Evolutionary conservation across 441 rosid genomes (phyloP), one percentile per base, ranked within the genome.

Genomic region (Manihot esculenta): DNA sequence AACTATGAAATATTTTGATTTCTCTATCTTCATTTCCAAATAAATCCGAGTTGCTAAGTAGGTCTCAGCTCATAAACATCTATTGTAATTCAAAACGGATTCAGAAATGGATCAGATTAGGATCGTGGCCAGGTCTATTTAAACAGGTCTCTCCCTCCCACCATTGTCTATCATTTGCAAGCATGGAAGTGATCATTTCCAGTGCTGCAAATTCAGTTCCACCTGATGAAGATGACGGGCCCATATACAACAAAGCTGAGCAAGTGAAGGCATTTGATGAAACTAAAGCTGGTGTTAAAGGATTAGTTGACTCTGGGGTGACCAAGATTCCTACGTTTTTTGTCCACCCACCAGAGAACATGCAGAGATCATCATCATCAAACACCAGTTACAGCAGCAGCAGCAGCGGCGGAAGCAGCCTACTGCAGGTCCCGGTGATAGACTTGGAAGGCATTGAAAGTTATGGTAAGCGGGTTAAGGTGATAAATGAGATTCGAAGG

Each of bases 281-380:
- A 18, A 81, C 85, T 7, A 83, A 73, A 71, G 80, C 85, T 24
- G 88, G 88, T 9, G 84, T 85, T 17, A 85, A 79, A 66, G 86
- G 86, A 9, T 79, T 85, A 35, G 80, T 78, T 3, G 86, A 81
- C 64, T 71, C 81, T 1, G 86, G 84, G 20, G 69, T 81, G 30
- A 44, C 66, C 20, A 86, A 68, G 56, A 70, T 84, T 48, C 90
- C 88, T 7, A 74, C 62, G 24, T 71, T 84, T 68, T 86, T 84
- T 69, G 66, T 82, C 63, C 85, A 83, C 33, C 74, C 81, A 30
- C 73, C 38, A 3, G 75, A 80, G 66, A 72, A 58, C 65, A 74
- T 78, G 26, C 51, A 54, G 24, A 51, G 59, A 27, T 15, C 62
- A 3, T 15, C 62, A 3, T 58, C 45, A 26, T 41, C 73, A 0